Base-by-base conservation (phyloP, 495 filamentous ascomycete species). In the Xylaria telfairii region DNA sequence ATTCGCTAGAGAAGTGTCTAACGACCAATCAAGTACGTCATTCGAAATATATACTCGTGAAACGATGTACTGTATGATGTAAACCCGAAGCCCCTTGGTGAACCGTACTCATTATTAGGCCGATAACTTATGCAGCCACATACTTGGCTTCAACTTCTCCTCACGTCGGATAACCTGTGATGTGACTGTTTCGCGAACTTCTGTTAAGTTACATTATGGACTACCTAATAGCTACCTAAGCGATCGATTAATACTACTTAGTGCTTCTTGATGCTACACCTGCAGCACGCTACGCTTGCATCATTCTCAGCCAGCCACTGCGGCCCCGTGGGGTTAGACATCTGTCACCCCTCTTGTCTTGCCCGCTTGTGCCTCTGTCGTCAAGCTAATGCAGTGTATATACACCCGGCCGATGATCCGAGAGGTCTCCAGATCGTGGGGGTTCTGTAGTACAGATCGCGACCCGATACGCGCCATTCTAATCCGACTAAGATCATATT, bases 221-320 rank as follows among this genome's bases (percentile, higher is more conserved):
- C 42, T 10, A 49, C 21, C 21, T 24, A 28, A 54, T 28, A 30
- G n/a, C n/a, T n/a, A n/a, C n/a, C n/a, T n/a, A n/a, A 30, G 10
- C 19, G 21, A 30, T 54, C 51, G 30, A 30, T 30, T 24, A 17
- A 9, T 54, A 37, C 34, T 37, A 8, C 3, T 3, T 37, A 54
- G 51, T 30, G 24, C 26, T 12, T 54, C 0, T 15, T 28, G 49
- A 30, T 28, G 49, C 24, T 28, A 2, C 26, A 28, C 4, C 10
- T 54, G 24, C 49, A n/a, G n/a, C n/a, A n/a, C n/a, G n/a, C n/a
- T n/a, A n/a, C n/a, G 49, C n/a, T 53, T 24, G 49, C 28, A 17
- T 54, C 51, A 54, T 54, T 30, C 17, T 19, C 56, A 59, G 56
- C 56, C 56, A 59, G 56, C 56, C 56, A 59, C 56, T 1, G 19